Percentiles rank a stretch among this genome's conserved stretches.
Evolutionary conservation across 768 basidiomycete species (phyloP).

Genomic region (Lactarius psammicola): DNA sequence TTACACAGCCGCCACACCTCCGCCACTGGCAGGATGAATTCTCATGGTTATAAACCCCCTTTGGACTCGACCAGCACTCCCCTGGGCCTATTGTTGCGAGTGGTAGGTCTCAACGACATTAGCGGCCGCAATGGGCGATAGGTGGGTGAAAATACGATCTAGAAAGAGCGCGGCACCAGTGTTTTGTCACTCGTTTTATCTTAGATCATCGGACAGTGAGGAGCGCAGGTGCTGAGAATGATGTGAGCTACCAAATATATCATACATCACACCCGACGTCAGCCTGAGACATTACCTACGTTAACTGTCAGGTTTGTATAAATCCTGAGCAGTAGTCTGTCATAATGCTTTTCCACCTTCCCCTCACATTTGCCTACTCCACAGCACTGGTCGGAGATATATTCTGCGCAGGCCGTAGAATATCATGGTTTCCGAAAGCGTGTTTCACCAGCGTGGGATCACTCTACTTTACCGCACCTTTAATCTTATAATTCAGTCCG

Average conservation of each 20-base stretch:
- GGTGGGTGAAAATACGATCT: too few species aligned
- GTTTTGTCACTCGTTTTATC: neutral
- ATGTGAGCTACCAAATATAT: too few species aligned
- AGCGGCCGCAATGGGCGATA: too few species aligned
- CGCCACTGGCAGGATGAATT: neutral
- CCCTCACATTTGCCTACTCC: neutral
- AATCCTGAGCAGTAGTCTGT: too few species aligned
- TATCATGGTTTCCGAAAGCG: neutral
- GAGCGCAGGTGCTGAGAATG: neutral
- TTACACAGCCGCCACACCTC: neutral
- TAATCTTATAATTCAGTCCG: neutral
- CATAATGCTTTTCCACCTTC: neutral
- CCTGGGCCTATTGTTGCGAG: too few species aligned
- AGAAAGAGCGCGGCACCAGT: neutral
- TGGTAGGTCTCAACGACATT: too few species aligned
- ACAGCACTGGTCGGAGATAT: neutral
- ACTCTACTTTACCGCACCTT: neutral
- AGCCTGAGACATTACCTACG: too few species aligned
- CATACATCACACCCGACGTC: too few species aligned
- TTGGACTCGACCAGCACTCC: too few species aligned
- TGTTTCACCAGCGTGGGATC: neutral
- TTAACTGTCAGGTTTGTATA: too few species aligned
- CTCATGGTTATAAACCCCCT: too few species aligned
- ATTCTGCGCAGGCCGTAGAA: neutral
- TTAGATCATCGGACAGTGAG: neutral